A percentile compares a stretch with the other conserved stretches of the same genome.
phyloP scores from a whole-genome alignment of 495 filamentous ascomycete genomes.

The Choiromyces venosus region DNA sequence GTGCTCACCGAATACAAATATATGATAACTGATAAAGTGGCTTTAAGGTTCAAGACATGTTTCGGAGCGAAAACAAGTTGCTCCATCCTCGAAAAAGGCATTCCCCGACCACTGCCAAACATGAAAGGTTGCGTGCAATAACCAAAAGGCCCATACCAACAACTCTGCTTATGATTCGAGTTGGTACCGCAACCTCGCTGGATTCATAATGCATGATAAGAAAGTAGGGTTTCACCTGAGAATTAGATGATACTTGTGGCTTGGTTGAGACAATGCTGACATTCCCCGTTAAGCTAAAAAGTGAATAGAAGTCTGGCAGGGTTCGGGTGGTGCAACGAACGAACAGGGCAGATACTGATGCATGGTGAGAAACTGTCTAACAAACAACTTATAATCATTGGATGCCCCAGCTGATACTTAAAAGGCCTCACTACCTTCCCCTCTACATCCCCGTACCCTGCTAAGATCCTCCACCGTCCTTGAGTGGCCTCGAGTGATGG shows the following conservation, averaged over 20 bases:
- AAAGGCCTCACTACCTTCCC: not conserved
- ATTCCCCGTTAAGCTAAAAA: not conserved
- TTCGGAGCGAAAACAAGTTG: not conserved
- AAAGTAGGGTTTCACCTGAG: not conserved
- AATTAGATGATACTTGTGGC: not conserved
- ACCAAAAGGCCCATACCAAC: not conserved
- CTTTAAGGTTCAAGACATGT: not conserved
- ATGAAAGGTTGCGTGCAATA: not conserved
- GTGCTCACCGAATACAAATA: not conserved
- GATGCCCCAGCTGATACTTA: not conserved
- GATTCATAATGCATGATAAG: not conserved
- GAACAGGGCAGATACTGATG: not conserved
- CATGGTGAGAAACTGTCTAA: not conserved
- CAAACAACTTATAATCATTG: not conserved
- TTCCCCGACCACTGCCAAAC: not conserved
- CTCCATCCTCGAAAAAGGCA: not conserved
- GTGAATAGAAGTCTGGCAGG: not conserved
- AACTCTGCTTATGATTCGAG: not conserved
- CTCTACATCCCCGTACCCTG: not conserved
- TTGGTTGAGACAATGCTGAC: not conserved
- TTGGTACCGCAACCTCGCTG: not conserved
- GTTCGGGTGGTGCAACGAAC: not conserved
- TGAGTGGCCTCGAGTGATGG: not conserved
- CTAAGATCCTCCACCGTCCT: not conserved
- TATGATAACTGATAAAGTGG: not conserved